Base-by-base conservation (phyloP, 352 stramenopile species). In the Phytophthora colocasiae region DNA sequence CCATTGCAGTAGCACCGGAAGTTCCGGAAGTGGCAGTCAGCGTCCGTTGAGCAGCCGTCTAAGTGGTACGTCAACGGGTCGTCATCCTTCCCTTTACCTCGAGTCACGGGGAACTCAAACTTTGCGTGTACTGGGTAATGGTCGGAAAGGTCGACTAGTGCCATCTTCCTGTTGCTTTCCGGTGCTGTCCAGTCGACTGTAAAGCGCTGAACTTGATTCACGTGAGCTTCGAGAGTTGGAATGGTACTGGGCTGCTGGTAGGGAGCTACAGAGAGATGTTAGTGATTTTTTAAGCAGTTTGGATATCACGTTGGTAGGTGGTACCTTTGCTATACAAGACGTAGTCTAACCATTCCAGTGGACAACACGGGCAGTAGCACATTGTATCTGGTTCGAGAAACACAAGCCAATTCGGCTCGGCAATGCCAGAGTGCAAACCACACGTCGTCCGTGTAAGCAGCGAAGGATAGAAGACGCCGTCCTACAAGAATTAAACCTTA, bases 281-380 rank as follows among this genome's bases (percentile, higher is more conserved):
- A 36, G 31, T 36, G 12, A 36, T 2, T 3, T 36, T 4, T 11
- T 10, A 36, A 36, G 31, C 11, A 14, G 12, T 9, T 14, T 36
- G 31, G 31, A 14, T 12, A 36, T 36, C 31, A 36, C 31, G 1
- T 36, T 36, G 31, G 34, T 29, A 6, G 27, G 32, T 32, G 9
- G 2, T 73, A 90, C 83, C 66, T 87, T 88, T 71, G 19, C 78
- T 85, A 39, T 88, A 90, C 1, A 95, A 73, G 27, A 93, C 79
- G 65, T 95, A 95, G 73, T 95, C 87, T 17, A 95, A 63, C 87
- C 87, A 95, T 59, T 95, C 87, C 1, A 87, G 56, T 31, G 87
- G 85, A 48, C 87, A 95, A 59, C 87, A 95, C 0, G 87, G 75
- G 44, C 87, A 95, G 49, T 83, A 95, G 67, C 87, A 95, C 71